Evolutionary conservation across 202 grass and related monocot species (phyloP), one percentile per base, ranked within the genome.

Genomic region (Panicum hallii): DNA sequence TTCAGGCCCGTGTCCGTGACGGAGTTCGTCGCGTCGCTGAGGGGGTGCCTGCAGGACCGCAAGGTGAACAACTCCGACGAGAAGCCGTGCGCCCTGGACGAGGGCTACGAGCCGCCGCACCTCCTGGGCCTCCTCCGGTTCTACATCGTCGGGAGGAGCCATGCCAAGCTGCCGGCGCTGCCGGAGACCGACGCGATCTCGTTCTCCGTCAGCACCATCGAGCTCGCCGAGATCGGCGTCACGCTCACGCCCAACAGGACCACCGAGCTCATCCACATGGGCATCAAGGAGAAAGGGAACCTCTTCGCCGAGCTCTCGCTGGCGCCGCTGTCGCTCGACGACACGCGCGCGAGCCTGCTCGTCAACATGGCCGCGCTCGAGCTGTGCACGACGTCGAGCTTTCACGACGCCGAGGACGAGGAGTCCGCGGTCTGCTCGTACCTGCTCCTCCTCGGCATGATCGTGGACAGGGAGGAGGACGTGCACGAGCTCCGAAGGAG

Each of bases 91-190:
- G 7, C 2, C 19, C 3, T 42, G 19, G 30, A 23, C 16, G 3
- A 16, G 0, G 6, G n/a, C 12, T 19, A 63, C 11, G 12, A 40
- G 6, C 55, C 42, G 0, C 55, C 68, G 2, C 80, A 74, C 11
- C 19, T 83, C 40, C 79, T 82, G 5, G 79, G 40, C 41, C 67
- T 72, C 41, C 16, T 82, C 40, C 41, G 67, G 17, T 41, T 0
- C 56, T 52, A 52, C 70, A 20, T 36, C 5, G 70, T 74, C 0
- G 56, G 74, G 17, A 58, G 9, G 0, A n/a, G 26, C 42, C 2
- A 10, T 0, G 4, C 1, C 17, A 12, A 34, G 15, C 40, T 1
- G 16, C 23, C 23, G 4, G 0, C 16, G 4, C 15, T 36, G 11
- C 16, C 8, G 4, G 5, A 38, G 20, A 52, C 16, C 4, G 17